These are phyloP conservation scores for Penicillium turbatum DNA, from an alignment of 495 filamentous ascomycete species.

Conservation along the genomic window DNA sequence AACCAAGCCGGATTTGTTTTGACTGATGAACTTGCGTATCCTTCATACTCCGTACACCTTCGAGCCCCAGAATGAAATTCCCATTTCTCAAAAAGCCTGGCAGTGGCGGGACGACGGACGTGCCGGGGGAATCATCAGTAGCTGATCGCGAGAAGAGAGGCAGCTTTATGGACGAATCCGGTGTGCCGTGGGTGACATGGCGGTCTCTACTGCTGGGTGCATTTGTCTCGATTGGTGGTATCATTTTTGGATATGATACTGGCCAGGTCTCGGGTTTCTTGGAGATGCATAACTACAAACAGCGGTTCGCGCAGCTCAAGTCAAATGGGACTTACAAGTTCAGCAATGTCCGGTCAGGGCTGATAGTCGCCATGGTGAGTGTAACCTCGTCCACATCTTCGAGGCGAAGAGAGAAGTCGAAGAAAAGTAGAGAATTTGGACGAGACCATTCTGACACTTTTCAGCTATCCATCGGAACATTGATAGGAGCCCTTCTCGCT, in stretches of 20 bases:
- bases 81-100: conserved; percentile 8
- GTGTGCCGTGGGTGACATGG: conserved; percentile 40
- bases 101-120: conserved; percentile 2
- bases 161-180: conserved; percentile 25
- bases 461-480: conserved; percentile 55
- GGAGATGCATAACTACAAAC: conserved; percentile 51
- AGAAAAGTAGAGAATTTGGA: background rate
- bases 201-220: conserved; percentile 44
- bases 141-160: conserved; percentile 14
- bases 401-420: background rate
- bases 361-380: conserved; percentile 49
- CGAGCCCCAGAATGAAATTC: conserved; percentile 5
- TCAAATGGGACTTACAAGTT: conserved; percentile 35
- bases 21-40: background rate
- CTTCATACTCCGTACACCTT: background rate
- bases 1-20: background rate
- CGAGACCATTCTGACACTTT: background rate
- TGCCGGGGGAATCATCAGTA: background rate
- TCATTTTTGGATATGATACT: conserved; percentile 53
- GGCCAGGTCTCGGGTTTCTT: conserved; percentile 56
- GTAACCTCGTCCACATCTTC: background rate
- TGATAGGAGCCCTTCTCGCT: conserved; percentile 60
- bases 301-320: conserved; percentile 38
- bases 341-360: conserved; percentile 46
- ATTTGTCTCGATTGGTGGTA: conserved; percentile 61